phyloP scores from a whole-genome alignment of 495 filamentous ascomycete genomes.

The Penicillium cataractarum region DNA sequence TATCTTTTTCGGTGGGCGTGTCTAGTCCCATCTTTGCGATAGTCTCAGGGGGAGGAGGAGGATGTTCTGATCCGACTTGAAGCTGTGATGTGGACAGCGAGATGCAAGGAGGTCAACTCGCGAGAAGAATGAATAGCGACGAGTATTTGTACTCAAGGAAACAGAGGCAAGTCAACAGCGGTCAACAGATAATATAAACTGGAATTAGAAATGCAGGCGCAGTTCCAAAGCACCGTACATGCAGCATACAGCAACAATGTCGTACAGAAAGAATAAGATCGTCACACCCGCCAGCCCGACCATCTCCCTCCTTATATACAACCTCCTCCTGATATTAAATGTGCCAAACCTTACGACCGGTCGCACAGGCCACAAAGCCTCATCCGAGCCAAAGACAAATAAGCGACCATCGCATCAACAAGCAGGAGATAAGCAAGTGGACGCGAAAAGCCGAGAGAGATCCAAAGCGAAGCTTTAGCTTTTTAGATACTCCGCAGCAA shows the following conservation, averaged over 20 bases:
- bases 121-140: not conserved
- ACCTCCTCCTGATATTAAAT: not conserved
- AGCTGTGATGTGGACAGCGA: not conserved
- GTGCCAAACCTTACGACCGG: not conserved
- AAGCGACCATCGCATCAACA: constrained; percentile 3
- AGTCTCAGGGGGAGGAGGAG: not conserved
- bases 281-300: not conserved
- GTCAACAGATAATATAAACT: not conserved
- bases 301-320: not conserved
- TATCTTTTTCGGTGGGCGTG: constrained; percentile 7
- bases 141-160: not conserved
- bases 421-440: constrained; percentile 7
- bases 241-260: not conserved
- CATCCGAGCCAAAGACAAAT: not conserved
- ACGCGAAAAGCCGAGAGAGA: not conserved
- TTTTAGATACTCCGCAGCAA: too few species aligned
- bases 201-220: not conserved
- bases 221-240: not conserved
- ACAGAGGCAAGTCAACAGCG: not conserved
- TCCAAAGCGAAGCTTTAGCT: too few species aligned
- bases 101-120: not conserved
- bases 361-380: not conserved
- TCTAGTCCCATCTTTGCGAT: constrained; percentile 2
- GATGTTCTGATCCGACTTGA: not conserved
- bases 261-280: not conserved